Evolutionary conservation across 495 filamentous ascomycete species (phyloP).

Genomic region (Aspergillus hancockii): DNA sequence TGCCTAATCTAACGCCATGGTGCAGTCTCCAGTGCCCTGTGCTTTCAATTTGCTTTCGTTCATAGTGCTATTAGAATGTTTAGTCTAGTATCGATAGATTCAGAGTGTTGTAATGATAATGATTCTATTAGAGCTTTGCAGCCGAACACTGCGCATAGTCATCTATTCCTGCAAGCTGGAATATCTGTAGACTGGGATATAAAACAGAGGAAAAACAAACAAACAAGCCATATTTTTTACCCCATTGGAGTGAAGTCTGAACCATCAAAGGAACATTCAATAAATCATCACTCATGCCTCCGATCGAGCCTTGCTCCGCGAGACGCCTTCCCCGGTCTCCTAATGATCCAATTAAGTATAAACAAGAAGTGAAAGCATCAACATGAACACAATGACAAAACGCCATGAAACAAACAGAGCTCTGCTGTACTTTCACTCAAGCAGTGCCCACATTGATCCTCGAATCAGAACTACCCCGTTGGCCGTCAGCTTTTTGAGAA

Average conservation of each 20-base stretch:
- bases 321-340: conserved; percentile 20
- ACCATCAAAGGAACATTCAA: background rate
- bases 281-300: conserved; percentile 21
- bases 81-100: background rate
- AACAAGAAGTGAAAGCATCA: conserved; percentile 12
- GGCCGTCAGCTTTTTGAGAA: conserved; percentile 34
- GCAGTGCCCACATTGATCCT: conserved; percentile 43
- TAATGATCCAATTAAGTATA: conserved; percentile 10
- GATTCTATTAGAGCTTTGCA: background rate
- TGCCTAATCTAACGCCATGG: too few species aligned
- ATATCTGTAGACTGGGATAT: background rate
- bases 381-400: conserved; percentile 6
- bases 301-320: conserved; percentile 13
- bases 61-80: too few species aligned
- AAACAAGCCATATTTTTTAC: background rate
- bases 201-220: background rate
- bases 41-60: background rate
- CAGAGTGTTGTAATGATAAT: background rate
- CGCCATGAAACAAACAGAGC: conserved; percentile 3
- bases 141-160: background rate
- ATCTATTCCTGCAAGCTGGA: background rate
- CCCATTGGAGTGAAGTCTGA: background rate
- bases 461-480: conserved; percentile 38
- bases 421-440: conserved; percentile 10
- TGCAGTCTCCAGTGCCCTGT: too few species aligned